These are phyloP conservation scores for Fomes fomentarius DNA, from an alignment of 1,284 basidiomycete genomes.

Conservation along the genomic window DNA sequence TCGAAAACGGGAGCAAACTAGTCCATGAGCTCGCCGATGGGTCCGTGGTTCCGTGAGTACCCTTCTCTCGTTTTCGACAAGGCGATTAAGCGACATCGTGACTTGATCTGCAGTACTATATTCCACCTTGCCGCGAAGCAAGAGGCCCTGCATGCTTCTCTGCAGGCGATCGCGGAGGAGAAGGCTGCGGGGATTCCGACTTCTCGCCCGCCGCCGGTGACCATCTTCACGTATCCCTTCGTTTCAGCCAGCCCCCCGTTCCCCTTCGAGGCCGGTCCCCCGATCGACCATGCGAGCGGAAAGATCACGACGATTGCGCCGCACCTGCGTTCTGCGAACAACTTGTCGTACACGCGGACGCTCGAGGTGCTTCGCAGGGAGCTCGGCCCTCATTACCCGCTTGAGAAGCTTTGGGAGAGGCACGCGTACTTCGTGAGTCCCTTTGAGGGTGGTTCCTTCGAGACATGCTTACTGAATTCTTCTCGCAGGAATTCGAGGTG, in stretches of 20 bases:
- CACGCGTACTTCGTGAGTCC: conserved; percentile 44
- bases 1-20: conserved; percentile 32
- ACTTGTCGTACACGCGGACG: conserved; percentile 45
- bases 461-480: not conserved
- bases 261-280: conserved; percentile 39
- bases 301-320: conserved; percentile 33
- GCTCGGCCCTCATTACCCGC: conserved; percentile 46
- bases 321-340: conserved; percentile 43
- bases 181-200: conserved; percentile 32
- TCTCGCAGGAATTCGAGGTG: conserved; percentile 43
- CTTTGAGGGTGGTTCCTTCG: not conserved
- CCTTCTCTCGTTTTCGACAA: not conserved
- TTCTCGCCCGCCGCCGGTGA: conserved; percentile 34
- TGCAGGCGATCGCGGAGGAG: conserved; percentile 34
- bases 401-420: conserved; percentile 48
- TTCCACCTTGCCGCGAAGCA: conserved; percentile 45
- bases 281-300: conserved; percentile 32
- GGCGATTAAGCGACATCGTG: no score
- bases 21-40: conserved; percentile 32
- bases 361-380: conserved; percentile 40
- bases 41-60: conserved; percentile 35
- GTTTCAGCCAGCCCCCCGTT: conserved; percentile 42
- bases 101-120: conserved; percentile 32
- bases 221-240: conserved; percentile 41
- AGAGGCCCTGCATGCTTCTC: conserved; percentile 39